Evolutionary conservation across 345 rosid species (phyloP), one percentile per base, ranked within the genome.

Genomic region (Litchi chinensis): DNA sequence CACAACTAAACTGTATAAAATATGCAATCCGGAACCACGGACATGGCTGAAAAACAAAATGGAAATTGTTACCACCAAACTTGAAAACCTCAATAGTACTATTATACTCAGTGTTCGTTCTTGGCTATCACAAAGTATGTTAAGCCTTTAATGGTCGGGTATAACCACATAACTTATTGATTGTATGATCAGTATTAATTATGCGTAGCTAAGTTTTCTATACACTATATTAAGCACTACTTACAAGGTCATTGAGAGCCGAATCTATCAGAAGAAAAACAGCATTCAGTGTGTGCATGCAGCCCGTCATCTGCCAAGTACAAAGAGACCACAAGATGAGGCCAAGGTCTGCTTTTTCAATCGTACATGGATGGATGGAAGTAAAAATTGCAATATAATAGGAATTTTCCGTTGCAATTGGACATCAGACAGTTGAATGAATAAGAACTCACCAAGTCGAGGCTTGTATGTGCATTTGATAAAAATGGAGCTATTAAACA

Each of bases 1-100:
- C 59, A 70, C 94, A 89, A 82, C 94, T 92, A 97, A 95, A 96
- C 66, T 79, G 88, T 41, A 93, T 85, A 76, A 93, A 96, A 75
- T 96, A 96, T 8, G 94, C 90, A 0, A 94, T 66, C 81, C 97
- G 89, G 88, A 90, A 91, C 97, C 97, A 91, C 13, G 97, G 98
- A 74, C 94, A 96, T 28, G 85, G 77, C 92, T 89, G 92, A 52
- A 82, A 54, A 39, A 18, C 57, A 67, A 63, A n/a, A 72, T 19
- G 28, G 74, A 9, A 66, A 24, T 26, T 24, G 26, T 37, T 1
- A 21, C 43, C 32, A 41, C 52, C 0, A 46, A 24, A 21, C 8
- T 52, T 10, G 5, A 15, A 52, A 52, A 52, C 44, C 44, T 41
- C 44, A 41, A 41, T 8, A 6, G 44, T 6, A 1, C 44, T 32